Conservation (phyloP, 108 stramenopile genomes). For the Fragilaria crotonensis region DNA sequence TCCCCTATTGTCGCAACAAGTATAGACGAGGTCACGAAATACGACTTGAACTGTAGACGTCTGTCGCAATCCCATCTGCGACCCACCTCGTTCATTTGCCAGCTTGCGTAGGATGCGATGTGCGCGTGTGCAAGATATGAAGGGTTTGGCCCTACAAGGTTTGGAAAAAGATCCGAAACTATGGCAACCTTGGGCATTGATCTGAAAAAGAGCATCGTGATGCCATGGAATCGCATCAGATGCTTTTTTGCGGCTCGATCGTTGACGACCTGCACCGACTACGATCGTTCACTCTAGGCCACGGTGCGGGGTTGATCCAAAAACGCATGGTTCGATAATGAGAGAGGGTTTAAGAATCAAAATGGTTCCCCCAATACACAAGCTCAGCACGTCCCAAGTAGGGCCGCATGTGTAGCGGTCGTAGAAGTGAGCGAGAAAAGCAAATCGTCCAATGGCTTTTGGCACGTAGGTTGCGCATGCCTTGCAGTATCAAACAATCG, state of each 20-base stretch:
- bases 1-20: too few species aligned
- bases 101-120: constrained; percentile 42
- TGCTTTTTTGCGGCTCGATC: too few species aligned
- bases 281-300: too few species aligned
- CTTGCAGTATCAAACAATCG: constrained; percentile 51
- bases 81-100: constrained; percentile 31
- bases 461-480: constrained; percentile 70
- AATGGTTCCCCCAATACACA: constrained; percentile 64
- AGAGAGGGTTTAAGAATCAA: constrained; percentile 60
- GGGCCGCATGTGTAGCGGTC: constrained; percentile 41
- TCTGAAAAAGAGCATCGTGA: too few species aligned
- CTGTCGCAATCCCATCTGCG: too few species aligned
- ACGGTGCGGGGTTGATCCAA: constrained; percentile 50
- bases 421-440: constrained; percentile 54
- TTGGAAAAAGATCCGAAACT: constrained; percentile 48
- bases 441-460: constrained; percentile 59
- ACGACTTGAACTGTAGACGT: too few species aligned
- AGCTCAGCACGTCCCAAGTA: constrained; percentile 54
- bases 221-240: too few species aligned
- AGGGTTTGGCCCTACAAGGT: constrained; percentile 52
- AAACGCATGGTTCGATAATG: constrained; percentile 60
- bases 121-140: constrained; percentile 39
- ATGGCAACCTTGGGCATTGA: constrained; percentile 45
- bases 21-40: too few species aligned
- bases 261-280: too few species aligned